Percentiles rank a stretch among this genome's conserved stretches.
These are phyloP conservation scores for Wickerhamomyces rabaulensis DNA, from an alignment of 805 yeast species.

Conservation along the genomic window DNA sequence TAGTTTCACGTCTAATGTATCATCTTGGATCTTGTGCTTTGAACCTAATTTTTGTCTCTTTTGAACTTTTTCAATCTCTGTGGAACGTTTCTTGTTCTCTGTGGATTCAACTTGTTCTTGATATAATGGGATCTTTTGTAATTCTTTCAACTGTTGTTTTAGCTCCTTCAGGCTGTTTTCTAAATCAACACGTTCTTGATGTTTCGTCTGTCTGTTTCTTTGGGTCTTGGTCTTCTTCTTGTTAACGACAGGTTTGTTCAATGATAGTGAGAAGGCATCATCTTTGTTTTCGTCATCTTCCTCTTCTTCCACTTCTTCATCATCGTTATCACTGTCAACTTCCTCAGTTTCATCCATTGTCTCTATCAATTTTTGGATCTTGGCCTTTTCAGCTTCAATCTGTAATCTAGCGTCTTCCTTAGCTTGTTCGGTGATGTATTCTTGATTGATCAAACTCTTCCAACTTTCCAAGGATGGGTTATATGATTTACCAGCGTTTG, in stretches of 20 bases:
- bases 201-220: slow-evolving; percentile 65
- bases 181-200: slow-evolving; percentile 52
- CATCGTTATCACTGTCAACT: slow-evolving; percentile 34
- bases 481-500: slow-evolving; percentile 88
- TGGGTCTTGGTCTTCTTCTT: slow-evolving; percentile 75
- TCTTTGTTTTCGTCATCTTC: slow-evolving; percentile 25
- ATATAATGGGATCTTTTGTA: slow-evolving; percentile 41
- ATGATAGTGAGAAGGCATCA: slow-evolving; percentile 48
- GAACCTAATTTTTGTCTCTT: slow-evolving; percentile 38
- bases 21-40: slow-evolving; percentile 41
- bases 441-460: slow-evolving; percentile 65
- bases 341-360: slow-evolving; percentile 57
- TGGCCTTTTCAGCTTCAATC: slow-evolving; percentile 56
- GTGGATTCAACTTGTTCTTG: slow-evolving; percentile 24
- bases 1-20: slow-evolving; percentile 67
- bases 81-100: slow-evolving; percentile 15
- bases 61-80: slow-evolving; percentile 26
- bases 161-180: slow-evolving; percentile 53
- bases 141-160: slow-evolving; percentile 54
- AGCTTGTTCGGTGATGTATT: slow-evolving; percentile 58
- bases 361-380: slow-evolving; percentile 60
- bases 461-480: slow-evolving; percentile 85
- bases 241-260: slow-evolving; percentile 61
- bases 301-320: slow-evolving; percentile 29
- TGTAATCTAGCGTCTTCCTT: slow-evolving; percentile 59